phyloP scores from a whole-genome alignment of 1,139 yeast species.

The Yamadazyma spencermartinsiae region DNA sequence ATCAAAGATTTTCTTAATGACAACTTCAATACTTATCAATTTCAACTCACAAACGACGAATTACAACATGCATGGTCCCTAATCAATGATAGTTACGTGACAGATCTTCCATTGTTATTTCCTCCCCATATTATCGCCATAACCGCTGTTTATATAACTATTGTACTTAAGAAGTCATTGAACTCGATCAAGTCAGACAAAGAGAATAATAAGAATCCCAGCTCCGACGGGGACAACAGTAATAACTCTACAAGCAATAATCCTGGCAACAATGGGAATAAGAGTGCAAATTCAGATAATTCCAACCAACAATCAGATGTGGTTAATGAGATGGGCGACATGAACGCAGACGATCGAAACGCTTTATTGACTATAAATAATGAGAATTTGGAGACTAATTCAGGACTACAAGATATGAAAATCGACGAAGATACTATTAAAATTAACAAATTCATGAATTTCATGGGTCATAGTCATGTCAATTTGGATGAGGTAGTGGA shows the following conservation, averaged over 20 bases:
- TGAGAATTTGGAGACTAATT: constrained; percentile 18
- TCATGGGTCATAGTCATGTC: constrained; percentile 72
- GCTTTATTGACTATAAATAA: constrained; percentile 19
- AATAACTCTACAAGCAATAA: neutral
- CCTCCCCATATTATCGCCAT: constrained; percentile 93
- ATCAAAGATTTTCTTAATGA: constrained; percentile 47
- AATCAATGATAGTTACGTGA: constrained; percentile 84
- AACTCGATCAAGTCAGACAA: constrained; percentile 16
- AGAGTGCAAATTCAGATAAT: constrained; percentile 2
- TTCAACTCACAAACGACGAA: constrained; percentile 62
- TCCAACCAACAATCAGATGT: neutral
- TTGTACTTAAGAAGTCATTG: constrained; percentile 50
- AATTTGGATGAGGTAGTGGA: constrained; percentile 76
- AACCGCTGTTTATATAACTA: constrained; percentile 73
- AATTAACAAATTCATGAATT: constrained; percentile 57
- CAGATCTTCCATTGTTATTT: constrained; percentile 76
- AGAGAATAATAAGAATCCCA: constrained; percentile 7
- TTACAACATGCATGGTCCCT: constrained; percentile 86
- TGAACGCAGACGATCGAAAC: constrained; percentile 38
- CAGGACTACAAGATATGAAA: constrained; percentile 26
- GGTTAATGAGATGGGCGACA: neutral
- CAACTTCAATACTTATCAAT: constrained; percentile 27
- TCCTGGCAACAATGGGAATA: neutral
- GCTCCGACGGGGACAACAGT: constrained; percentile 4
- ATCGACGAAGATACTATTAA: constrained; percentile 44